phyloP scores from a whole-genome alignment of 2,329 filamentous ascomycete species.

The Gnomoniopsis sp. region DNA sequence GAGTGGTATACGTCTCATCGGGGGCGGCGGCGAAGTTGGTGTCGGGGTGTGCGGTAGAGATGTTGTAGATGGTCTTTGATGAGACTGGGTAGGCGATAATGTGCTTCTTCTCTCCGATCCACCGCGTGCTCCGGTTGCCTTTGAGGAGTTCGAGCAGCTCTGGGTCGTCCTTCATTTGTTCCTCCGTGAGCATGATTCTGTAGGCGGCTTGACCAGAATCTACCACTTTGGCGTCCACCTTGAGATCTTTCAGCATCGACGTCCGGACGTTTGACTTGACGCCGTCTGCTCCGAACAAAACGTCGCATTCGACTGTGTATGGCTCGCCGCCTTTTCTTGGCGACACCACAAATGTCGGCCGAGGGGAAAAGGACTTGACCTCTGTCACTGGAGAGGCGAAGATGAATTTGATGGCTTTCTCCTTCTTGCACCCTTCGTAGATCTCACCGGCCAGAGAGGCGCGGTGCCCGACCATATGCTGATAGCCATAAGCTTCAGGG shows the following conservation, averaged over 20 bases:
- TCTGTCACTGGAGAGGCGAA: conserved; percentile 47
- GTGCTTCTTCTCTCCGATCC: conserved; percentile 64
- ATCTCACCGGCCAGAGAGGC: conserved; percentile 54
- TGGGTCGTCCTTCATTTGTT: conserved; percentile 41
- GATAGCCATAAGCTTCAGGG: conserved; percentile 52
- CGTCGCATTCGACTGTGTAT: conserved; percentile 43
- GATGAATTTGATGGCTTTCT: conserved; percentile 53
- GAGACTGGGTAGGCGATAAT: conserved; percentile 66
- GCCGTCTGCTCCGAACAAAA: conserved; percentile 52
- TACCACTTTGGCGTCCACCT: conserved; percentile 35
- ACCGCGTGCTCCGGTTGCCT: conserved; percentile 54
- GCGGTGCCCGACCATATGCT: conserved; percentile 65
- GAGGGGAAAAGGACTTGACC: conserved; percentile 47
- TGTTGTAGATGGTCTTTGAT: conserved; percentile 62
- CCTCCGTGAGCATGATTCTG: conserved; percentile 47
- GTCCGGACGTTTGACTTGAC: conserved; percentile 46
- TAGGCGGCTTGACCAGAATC: conserved; percentile 53
- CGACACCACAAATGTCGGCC: conserved; percentile 48
- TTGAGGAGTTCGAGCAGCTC: conserved; percentile 55
- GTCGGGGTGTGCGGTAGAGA: conserved; percentile 61
- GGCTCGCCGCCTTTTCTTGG: conserved; percentile 43
- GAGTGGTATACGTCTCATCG: conserved; percentile 60
- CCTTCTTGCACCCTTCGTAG: conserved; percentile 55
- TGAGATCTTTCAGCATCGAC: conserved; percentile 35
- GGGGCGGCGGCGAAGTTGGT: conserved; percentile 47